Evolutionary conservation across 2,329 filamentous ascomycete genomes (phyloP).

Genomic region (Madurella fahalii): DNA sequence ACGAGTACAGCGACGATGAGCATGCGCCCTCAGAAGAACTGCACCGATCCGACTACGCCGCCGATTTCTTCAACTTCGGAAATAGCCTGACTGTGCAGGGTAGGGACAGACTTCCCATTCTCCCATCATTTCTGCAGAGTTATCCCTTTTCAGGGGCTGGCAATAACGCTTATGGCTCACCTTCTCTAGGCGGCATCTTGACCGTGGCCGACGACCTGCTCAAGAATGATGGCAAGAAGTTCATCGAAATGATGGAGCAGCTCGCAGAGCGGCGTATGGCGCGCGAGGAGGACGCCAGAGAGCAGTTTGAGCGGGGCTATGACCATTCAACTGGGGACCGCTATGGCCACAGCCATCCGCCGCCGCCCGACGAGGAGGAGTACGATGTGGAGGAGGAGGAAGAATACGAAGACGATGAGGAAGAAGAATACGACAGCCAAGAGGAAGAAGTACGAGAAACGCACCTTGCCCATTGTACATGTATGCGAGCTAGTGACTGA

Average conservation of each 20-base stretch:
- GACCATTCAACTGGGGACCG: slow-evolving; percentile 56
- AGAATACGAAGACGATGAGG: slow-evolving; percentile 49
- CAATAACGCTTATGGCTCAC: slow-evolving; percentile 31
- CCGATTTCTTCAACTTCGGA: slow-evolving; percentile 95
- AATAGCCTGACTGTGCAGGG: slow-evolving; percentile 93
- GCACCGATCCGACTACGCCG: slow-evolving; percentile 61
- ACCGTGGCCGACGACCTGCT: slow-evolving; percentile 97
- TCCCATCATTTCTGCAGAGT: slow-evolving; percentile 32
- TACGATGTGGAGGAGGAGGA: slow-evolving; percentile 64
- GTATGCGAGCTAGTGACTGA: slow-evolving; percentile 5
- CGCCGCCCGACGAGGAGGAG: slow-evolving; percentile 71
- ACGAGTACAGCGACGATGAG: slow-evolving; percentile 60
- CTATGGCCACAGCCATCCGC: slow-evolving; percentile 66
- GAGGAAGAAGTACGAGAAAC: slow-evolving; percentile 66
- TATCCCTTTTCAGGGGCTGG: slow-evolving; percentile 26
- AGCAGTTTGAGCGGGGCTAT: slow-evolving; percentile 56
- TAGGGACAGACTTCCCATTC: slow-evolving; percentile 47
- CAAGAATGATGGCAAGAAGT: slow-evolving; percentile 98
- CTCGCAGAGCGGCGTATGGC: slow-evolving; percentile 96
- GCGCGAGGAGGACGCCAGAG: slow-evolving; percentile 83
- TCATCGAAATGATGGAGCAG: slow-evolving; percentile 99
- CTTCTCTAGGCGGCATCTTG: slow-evolving; percentile 80
- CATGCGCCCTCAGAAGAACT: slow-evolving; percentile 44
- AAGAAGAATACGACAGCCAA: slow-evolving; percentile 60
- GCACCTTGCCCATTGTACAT: neutral